Evolutionary conservation across 1,284 basidiomycete genomes (phyloP).

Genomic region (Puccinia sorghi): DNA sequence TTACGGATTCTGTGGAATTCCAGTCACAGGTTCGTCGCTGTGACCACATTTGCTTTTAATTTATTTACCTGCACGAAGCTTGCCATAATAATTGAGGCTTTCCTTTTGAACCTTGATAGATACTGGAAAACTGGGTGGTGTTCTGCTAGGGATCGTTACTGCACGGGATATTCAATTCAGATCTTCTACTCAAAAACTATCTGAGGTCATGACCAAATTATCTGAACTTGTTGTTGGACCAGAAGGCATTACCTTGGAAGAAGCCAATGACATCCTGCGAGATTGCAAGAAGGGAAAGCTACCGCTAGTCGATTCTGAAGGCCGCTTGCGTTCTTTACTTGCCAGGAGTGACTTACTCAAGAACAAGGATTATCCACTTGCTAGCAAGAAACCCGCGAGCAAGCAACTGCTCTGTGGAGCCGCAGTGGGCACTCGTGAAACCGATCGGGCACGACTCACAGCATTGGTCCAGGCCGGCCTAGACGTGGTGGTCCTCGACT

Average conservation of each 20-base stretch:
- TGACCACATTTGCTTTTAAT: not conserved
- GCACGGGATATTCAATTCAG: slow-evolving; percentile 96
- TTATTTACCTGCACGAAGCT: not conserved
- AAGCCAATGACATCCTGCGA: slow-evolving; percentile 93
- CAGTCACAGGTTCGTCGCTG: slow-evolving; percentile 78
- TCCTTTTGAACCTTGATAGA: slow-evolving; percentile 64
- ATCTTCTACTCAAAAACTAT: slow-evolving; percentile 67
- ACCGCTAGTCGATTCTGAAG: slow-evolving; percentile 76
- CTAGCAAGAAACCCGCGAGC: slow-evolving; percentile 83
- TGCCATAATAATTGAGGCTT: not conserved
- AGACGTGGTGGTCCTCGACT: slow-evolving; percentile 93
- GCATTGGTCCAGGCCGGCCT: slow-evolving; percentile 90
- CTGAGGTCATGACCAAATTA: slow-evolving; percentile 85
- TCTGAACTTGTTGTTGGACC: slow-evolving; percentile 72
- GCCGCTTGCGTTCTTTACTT: slow-evolving; percentile 79
- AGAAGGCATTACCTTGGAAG: slow-evolving; percentile 80
- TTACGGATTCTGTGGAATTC: slow-evolving; percentile 94
- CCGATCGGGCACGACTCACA: slow-evolving; percentile 79
- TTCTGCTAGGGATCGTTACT: slow-evolving; percentile 94
- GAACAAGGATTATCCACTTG: slow-evolving; percentile 95
- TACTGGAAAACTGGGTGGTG: slow-evolving; percentile 79
- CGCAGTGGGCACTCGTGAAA: slow-evolving; percentile 89
- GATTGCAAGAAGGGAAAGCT: slow-evolving; percentile 98
- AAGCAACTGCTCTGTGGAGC: slow-evolving; percentile 98
- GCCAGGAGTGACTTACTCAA: slow-evolving; percentile 96